Evolutionary conservation across 2,329 filamentous ascomycete species (phyloP).

Genomic region (Cladosporium sp.): DNA sequence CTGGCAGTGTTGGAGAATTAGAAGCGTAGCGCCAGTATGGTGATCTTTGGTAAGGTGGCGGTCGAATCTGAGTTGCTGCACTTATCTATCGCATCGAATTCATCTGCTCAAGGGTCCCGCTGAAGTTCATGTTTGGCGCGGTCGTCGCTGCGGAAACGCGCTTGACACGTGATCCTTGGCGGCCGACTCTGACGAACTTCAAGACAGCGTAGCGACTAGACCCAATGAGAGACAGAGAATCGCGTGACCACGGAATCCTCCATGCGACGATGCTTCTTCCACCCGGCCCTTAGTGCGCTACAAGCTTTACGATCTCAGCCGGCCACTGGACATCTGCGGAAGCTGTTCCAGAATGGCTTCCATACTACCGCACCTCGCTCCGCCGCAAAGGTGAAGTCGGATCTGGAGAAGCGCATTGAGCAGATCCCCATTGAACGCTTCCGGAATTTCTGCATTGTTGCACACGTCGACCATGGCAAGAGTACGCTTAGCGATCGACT

Average conservation of each 20-base stretch:
- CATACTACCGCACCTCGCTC: conserved; percentile 17
- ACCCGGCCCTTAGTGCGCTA: conserved; percentile 12
- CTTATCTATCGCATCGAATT: no score
- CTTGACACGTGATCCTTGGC: conserved; percentile 10
- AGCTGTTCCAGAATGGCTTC: conserved; percentile 11
- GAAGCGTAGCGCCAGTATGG: no score
- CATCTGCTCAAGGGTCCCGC: background rate
- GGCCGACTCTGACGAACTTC: conserved; percentile 1
- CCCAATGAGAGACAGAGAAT: conserved; percentile 4
- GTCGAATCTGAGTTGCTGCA: no score
- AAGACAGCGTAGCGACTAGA: background rate
- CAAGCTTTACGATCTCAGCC: conserved; percentile 11
- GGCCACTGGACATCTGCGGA: conserved; percentile 3
- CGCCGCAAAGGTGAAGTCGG: conserved; percentile 41
- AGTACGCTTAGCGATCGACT: conserved; percentile 90
- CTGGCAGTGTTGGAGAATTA: no score
- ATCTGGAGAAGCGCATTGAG: conserved; percentile 62
- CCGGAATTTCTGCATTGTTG: conserved; percentile 97
- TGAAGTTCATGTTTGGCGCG: conserved; percentile 12
- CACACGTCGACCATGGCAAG: conserved; percentile 98
- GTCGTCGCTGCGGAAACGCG: conserved; percentile 9
- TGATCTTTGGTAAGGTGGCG: no score
- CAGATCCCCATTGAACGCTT: conserved; percentile 74
- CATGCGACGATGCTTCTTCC: conserved; percentile 48
- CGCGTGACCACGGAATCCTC: conserved; percentile 20